Evolutionary conservation across 2,329 filamentous ascomycete genomes (phyloP).

Genomic region (Trichoderma gracile): DNA sequence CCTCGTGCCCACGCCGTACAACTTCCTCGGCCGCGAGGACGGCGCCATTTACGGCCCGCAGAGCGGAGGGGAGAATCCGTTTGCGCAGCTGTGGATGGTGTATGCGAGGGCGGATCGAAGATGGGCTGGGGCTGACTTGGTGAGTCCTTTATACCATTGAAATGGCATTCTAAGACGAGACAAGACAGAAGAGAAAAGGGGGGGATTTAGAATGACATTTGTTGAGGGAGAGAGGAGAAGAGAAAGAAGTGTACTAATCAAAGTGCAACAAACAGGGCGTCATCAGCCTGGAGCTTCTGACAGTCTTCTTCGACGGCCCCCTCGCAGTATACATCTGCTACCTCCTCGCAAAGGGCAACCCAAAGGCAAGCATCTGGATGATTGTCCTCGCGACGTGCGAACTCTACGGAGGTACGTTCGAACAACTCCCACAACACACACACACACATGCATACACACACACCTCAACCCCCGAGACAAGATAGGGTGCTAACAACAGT

Average conservation of each 20-base stretch:
- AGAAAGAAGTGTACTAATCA: no score
- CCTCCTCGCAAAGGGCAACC: slow-evolving; percentile 57
- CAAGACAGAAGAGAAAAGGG: no score
- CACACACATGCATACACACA: not conserved
- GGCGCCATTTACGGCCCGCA: slow-evolving; percentile 57
- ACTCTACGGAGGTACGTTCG: slow-evolving; percentile 59
- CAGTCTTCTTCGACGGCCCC: slow-evolving; percentile 63
- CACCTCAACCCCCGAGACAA: no score
- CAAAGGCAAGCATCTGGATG: slow-evolving; percentile 61
- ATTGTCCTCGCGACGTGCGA: slow-evolving; percentile 65
- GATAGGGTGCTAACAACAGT: no score
- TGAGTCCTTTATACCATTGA: slow-evolving; percentile 39
- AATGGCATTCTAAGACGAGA: no score
- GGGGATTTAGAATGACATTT: not conserved
- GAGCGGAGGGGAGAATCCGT: slow-evolving; percentile 54
- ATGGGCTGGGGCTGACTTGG: slow-evolving; percentile 64
- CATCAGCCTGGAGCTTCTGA: slow-evolving; percentile 65
- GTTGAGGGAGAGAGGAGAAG: no score
- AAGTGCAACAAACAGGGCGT: slow-evolving; percentile 46
- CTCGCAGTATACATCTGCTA: slow-evolving; percentile 62
- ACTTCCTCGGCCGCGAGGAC: slow-evolving; percentile 53
- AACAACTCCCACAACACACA: not conserved
- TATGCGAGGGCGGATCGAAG: slow-evolving; percentile 64
- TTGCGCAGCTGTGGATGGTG: slow-evolving; percentile 67
- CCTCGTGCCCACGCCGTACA: slow-evolving; percentile 51